phyloP scores from a whole-genome alignment of 2,329 filamentous ascomycete species.

The Paraconiothyrium brasiliense region DNA sequence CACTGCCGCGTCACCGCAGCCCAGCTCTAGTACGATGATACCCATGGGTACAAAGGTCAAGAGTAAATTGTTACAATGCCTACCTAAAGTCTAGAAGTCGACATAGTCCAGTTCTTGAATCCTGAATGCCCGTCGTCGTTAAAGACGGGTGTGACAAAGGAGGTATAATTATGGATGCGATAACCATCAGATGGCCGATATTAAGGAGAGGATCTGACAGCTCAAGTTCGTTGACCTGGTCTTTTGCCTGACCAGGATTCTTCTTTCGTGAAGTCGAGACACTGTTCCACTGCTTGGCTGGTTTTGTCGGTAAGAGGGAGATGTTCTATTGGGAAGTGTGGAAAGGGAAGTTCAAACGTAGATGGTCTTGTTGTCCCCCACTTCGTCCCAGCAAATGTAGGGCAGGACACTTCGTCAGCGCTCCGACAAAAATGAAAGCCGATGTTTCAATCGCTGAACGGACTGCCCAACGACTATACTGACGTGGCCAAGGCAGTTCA shows the following conservation, averaged over 20 bases:
- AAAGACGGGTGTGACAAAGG: slow-evolving; percentile 1
- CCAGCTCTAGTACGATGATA: slow-evolving; percentile 52
- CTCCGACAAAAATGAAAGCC: not conserved
- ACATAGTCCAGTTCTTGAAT: not conserved
- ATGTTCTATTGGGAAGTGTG: not conserved
- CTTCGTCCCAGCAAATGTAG: not conserved
- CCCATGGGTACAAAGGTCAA: slow-evolving; percentile 78
- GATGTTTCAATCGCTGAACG: not conserved
- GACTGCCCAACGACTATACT: not conserved
- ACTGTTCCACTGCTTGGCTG: not conserved
- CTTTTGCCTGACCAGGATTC: not conserved
- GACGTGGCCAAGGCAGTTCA: not conserved
- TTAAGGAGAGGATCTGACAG: slow-evolving; percentile 1
- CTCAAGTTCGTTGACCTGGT: not conserved
- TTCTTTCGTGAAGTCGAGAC: not conserved
- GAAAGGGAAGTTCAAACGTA: not conserved
- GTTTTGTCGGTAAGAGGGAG: not conserved
- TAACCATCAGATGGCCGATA: too few species aligned
- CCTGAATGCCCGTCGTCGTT: not conserved
- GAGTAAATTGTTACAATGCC: slow-evolving; percentile 77
- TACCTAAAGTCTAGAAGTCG: slow-evolving; percentile 1
- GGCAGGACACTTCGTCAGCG: not conserved
- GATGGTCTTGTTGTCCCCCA: not conserved
- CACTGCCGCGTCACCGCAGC: slow-evolving; percentile 75
- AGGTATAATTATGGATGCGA: slow-evolving; percentile 8